phyloP scores from a whole-genome alignment of 441 rosid species.

The Omphalea diandra region DNA sequence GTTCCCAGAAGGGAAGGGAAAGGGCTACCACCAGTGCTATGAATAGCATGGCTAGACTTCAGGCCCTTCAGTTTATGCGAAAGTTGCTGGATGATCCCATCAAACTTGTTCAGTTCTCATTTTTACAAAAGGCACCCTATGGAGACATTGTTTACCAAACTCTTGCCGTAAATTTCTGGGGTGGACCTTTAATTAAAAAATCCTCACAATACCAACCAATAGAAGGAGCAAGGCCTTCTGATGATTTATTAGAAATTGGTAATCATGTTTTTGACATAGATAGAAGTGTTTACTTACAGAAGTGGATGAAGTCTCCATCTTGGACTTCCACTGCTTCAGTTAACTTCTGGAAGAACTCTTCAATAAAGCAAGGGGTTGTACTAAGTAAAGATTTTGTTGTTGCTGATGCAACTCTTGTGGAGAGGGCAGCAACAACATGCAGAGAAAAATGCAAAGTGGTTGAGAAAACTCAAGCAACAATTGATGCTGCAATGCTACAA shows the following conservation, averaged over 20 bases:
- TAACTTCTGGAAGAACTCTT: conserved; percentile 75
- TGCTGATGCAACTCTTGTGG: conserved; percentile 66
- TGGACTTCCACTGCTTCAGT: conserved; percentile 78
- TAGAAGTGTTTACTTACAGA: conserved; percentile 86
- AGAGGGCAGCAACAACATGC: conserved; percentile 75
- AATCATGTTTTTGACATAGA: conserved; percentile 71
- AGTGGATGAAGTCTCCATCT: conserved; percentile 92
- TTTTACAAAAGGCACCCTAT: conserved; percentile 70
- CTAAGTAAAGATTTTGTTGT: conserved; percentile 84
- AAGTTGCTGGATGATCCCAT: conserved; percentile 86
- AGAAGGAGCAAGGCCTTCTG: conserved; percentile 33
- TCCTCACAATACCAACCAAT: conserved; percentile 37
- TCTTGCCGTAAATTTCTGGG: conserved; percentile 86
- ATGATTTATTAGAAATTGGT: conserved; percentile 45
- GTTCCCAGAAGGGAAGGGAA: conserved; percentile 81
- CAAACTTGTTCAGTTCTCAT: conserved; percentile 84
- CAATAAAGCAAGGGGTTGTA: conserved; percentile 58
- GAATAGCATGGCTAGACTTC: conserved; percentile 83
- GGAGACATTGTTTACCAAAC: conserved; percentile 82
- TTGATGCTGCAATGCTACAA: conserved; percentile 86
- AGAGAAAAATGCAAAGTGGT: conserved; percentile 62
- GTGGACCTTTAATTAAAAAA: conserved; percentile 73
- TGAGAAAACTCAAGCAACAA: conserved; percentile 93
- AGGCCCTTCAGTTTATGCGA: conserved; percentile 80
- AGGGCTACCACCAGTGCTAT: conserved; percentile 62